Percentiles rank a stretch among this genome's conserved stretches.
Conservation (phyloP, 495 filamentous ascomycete species). For the Penicillium canescens region DNA sequence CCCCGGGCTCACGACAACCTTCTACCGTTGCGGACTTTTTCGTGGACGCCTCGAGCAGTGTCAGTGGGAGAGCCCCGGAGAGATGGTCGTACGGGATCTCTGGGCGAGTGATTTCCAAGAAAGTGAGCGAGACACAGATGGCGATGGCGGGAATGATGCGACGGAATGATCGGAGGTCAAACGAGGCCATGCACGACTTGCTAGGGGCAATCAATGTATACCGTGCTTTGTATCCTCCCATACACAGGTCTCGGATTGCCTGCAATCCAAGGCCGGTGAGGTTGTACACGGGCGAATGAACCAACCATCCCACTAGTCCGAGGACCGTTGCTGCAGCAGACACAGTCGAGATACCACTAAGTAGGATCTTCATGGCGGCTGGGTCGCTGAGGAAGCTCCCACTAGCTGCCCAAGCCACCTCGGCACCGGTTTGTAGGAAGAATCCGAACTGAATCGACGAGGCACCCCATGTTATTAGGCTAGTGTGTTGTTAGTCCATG, state of each 20-base stretch:
- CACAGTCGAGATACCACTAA: constrained; percentile 40
- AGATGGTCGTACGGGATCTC: constrained; percentile 35
- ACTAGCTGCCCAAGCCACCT: constrained; percentile 41
- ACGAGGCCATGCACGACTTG: constrained; percentile 20
- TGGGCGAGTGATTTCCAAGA: constrained; percentile 26
- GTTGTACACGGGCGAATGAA: constrained; percentile 31
- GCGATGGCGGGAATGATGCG: constrained; percentile 17
- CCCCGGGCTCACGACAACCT: constrained; percentile 23
- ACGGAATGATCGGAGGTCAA: constrained; percentile 20
- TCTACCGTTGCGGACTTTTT: constrained; percentile 18
- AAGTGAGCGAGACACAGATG: constrained; percentile 20
- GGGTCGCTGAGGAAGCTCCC: constrained; percentile 41
- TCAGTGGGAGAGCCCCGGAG: constrained; percentile 32
- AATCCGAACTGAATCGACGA: constrained; percentile 43
- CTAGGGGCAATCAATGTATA: constrained; percentile 21
- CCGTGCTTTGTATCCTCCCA: constrained; percentile 16
- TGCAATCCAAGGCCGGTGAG: constrained; percentile 27
- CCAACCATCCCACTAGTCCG: constrained; percentile 27
- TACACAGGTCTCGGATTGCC: constrained; percentile 21
- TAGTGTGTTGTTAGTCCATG: constrained; percentile 12
- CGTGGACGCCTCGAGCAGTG: constrained; percentile 28
- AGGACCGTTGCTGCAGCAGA: constrained; percentile 35
- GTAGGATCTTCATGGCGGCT: constrained; percentile 44
- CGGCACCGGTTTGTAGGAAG: constrained; percentile 43
- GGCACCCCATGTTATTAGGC: constrained; percentile 32